Conservation (phyloP, 352 stramenopile species). For the Globisporangium cederbergense region DNA sequence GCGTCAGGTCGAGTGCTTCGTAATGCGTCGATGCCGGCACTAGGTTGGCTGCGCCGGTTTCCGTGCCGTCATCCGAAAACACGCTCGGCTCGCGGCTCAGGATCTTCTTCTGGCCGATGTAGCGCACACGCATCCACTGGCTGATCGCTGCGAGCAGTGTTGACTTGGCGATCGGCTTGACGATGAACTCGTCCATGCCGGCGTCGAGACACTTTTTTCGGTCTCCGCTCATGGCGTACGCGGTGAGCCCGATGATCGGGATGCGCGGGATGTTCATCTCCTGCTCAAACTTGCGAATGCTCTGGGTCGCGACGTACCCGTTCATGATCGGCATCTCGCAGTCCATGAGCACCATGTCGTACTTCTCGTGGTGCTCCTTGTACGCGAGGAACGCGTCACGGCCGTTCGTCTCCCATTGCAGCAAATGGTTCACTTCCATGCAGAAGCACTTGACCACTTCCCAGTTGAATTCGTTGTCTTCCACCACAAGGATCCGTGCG, state of each 20-base stretch:
- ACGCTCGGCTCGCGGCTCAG: slow-evolving; percentile 29
- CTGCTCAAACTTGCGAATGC: slow-evolving; percentile 68
- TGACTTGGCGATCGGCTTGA: slow-evolving; percentile 79
- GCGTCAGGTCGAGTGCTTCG: slow-evolving; percentile 70
- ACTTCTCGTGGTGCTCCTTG: slow-evolving; percentile 68
- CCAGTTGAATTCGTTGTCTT: slow-evolving; percentile 91
- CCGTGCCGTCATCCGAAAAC: slow-evolving; percentile 31
- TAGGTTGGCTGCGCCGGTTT: slow-evolving; percentile 39
- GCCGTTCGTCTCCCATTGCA: slow-evolving; percentile 83
- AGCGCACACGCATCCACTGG: slow-evolving; percentile 79
- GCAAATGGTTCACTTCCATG: slow-evolving; percentile 71
- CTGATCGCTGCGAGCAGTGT: slow-evolving; percentile 61
- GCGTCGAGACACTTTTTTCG: slow-evolving; percentile 79
- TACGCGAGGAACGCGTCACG: slow-evolving; percentile 68
- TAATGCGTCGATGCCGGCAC: slow-evolving; percentile 72
- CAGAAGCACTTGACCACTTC: slow-evolving; percentile 88
- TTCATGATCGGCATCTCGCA: slow-evolving; percentile 89
- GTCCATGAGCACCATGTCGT: slow-evolving; percentile 83
- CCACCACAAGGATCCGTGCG: slow-evolving; percentile 76
- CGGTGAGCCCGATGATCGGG: slow-evolving; percentile 80
- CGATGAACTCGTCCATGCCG: slow-evolving; percentile 86
- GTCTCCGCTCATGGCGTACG: slow-evolving; percentile 83
- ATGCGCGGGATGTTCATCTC: slow-evolving; percentile 67
- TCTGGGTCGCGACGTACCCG: slow-evolving; percentile 68
- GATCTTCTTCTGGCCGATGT: slow-evolving; percentile 55